A percentile compares a stretch with the other conserved stretches of the same genome.
phyloP scores from a whole-genome alignment of 1,284 basidiomycete species.

The Golubevia sp. region DNA sequence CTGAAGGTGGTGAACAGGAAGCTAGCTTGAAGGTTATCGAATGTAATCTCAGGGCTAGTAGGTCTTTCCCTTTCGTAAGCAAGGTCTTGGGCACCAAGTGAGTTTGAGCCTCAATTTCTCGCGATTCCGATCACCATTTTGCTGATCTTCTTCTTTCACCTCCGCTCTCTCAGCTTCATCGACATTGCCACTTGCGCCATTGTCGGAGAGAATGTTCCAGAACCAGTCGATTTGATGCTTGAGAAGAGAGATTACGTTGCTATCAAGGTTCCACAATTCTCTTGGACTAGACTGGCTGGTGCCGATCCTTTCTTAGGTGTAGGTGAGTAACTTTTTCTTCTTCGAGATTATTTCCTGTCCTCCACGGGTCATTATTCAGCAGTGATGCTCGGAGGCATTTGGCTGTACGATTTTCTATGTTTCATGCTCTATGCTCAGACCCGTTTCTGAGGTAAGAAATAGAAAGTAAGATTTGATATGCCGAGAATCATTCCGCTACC shows the following conservation, averaged over 20 bases:
- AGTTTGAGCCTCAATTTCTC: no score
- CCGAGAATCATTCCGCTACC: conserved; percentile 15
- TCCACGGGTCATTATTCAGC: background rate
- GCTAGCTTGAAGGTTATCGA: conserved; percentile 94
- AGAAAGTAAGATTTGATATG: conserved; percentile 1
- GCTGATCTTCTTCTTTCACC: background rate
- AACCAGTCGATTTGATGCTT: conserved; percentile 90
- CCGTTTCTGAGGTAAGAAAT: no score
- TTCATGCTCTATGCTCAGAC: no score
- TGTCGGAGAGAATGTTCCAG: conserved; percentile 83
- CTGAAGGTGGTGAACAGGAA: conserved; percentile 67
- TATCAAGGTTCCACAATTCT: conserved; percentile 98
- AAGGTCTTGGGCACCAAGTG: conserved; percentile 91
- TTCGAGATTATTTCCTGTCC: background rate
- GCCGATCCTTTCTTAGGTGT: conserved; percentile 97
- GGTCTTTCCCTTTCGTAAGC: conserved; percentile 98
- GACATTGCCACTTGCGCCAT: conserved; percentile 93
- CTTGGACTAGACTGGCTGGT: conserved; percentile 89
- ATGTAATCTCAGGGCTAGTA: conserved; percentile 95
- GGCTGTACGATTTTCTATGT: conserved; percentile 9
- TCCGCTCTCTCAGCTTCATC: conserved; percentile 70
- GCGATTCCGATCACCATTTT: background rate
- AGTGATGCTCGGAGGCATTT: conserved; percentile 17
- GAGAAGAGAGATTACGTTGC: conserved; percentile 88
- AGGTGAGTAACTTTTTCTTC: conserved; percentile 68